Conservation (phyloP, 2,329 filamentous ascomycete genomes). For the Colletotrichum falcatum region DNA sequence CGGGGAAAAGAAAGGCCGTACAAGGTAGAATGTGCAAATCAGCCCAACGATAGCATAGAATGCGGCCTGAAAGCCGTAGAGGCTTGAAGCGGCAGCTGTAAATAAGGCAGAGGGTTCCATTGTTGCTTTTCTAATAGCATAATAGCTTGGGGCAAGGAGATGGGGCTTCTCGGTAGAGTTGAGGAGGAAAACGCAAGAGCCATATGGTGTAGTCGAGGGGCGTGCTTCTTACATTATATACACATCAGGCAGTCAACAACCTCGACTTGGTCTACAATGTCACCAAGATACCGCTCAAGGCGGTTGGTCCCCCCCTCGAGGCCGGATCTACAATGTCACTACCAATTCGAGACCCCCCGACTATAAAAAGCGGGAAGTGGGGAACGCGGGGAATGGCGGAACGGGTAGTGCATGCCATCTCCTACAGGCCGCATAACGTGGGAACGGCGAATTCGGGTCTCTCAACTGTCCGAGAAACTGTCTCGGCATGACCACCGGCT, state of each 20-base stretch:
- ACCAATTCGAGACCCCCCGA: background rate
- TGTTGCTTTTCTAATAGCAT: background rate
- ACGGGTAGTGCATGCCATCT: background rate
- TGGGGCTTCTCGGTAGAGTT: background rate
- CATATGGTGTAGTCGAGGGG: background rate
- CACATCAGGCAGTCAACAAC: too few relatives aligned
- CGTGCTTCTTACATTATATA: background rate
- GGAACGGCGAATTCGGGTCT: background rate
- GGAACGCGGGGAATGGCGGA: background rate
- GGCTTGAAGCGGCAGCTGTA: background rate
- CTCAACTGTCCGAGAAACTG: background rate
- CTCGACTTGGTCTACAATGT: too few relatives aligned
- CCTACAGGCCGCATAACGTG: background rate
- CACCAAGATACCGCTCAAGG: too few relatives aligned
- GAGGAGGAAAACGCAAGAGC: background rate
- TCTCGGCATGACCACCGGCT: background rate
- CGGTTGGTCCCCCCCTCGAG: too few relatives aligned
- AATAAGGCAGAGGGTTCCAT: background rate
- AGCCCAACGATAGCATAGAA: background rate
- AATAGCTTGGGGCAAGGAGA: too few relatives aligned
- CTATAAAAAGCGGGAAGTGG: background rate
- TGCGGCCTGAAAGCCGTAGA: background rate
- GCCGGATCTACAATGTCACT: background rate
- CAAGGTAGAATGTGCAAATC: background rate
- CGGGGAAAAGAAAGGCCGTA: conserved; percentile 36